Conservation (phyloP, 164 flowering plant species). For the Kalanchoe fedtschenkoi region DNA sequence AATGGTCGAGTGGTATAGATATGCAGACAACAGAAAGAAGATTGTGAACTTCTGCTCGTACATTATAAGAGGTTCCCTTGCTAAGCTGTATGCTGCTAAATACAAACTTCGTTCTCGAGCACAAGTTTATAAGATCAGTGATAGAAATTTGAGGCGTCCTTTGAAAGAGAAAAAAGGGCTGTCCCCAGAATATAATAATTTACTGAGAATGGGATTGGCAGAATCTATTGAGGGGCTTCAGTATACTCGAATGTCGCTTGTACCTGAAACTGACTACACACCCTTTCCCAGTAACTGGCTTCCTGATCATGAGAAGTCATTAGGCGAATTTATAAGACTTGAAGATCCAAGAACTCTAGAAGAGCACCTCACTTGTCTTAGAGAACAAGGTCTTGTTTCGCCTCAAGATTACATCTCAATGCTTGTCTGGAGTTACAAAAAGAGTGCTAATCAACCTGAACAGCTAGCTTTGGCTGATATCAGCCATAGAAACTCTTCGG, state of each 20-base stretch:
- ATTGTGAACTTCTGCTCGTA: slow-evolving; percentile 89
- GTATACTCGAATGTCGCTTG: slow-evolving; percentile 82
- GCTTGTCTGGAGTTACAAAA: slow-evolving; percentile 98
- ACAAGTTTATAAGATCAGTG: slow-evolving; percentile 83
- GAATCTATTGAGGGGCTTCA: slow-evolving; percentile 91
- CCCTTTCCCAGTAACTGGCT: slow-evolving; percentile 79
- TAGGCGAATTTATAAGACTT: slow-evolving; percentile 68
- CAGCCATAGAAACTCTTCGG: slow-evolving; percentile 10
- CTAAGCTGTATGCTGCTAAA: slow-evolving; percentile 97
- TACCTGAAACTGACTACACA: slow-evolving; percentile 83
- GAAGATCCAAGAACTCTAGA: slow-evolving; percentile 62
- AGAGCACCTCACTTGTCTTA: slow-evolving; percentile 39
- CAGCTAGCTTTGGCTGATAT: slow-evolving; percentile 27
- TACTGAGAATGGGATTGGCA: slow-evolving; percentile 83
- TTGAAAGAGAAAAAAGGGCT: slow-evolving; percentile 87
- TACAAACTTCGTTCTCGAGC: slow-evolving; percentile 95
- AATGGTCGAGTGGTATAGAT: slow-evolving; percentile 89
- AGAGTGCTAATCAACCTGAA: slow-evolving; percentile 49
- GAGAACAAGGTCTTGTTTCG: slow-evolving; percentile 69
- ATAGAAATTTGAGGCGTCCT: slow-evolving; percentile 75
- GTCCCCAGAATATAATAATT: slow-evolving; percentile 86
- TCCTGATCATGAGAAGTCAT: slow-evolving; percentile 83
- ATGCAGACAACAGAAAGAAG: slow-evolving; percentile 88
- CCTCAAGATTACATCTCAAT: slow-evolving; percentile 91
- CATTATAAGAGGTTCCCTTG: slow-evolving; percentile 88